phyloP scores from a whole-genome alignment of 164 flowering plant species.

The Macadamia integrifolia region DNA sequence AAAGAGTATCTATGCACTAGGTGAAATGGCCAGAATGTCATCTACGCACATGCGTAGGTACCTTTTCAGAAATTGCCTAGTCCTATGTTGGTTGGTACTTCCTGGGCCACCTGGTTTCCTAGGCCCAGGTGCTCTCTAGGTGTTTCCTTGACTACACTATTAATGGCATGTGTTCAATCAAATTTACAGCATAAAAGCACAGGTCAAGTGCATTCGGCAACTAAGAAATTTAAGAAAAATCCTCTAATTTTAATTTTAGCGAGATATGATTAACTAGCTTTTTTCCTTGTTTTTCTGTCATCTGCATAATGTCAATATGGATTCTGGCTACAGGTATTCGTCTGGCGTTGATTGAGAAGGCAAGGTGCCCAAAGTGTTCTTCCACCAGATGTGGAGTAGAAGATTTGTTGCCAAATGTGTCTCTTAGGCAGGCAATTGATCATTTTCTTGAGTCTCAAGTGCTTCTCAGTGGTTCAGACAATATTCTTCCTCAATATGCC shows the following conservation, averaged over 20 bases:
- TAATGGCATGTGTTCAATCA: not conserved
- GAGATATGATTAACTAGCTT: not conserved
- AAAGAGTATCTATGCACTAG: no score
- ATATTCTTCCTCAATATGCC: slow-evolving; percentile 38
- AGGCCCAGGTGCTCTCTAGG: no score
- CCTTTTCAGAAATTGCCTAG: no score
- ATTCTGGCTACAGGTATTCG: slow-evolving; percentile 44
- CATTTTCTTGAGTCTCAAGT: slow-evolving; percentile 58
- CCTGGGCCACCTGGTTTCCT: no score
- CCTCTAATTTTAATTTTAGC: not conserved
- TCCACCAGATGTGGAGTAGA: slow-evolving; percentile 50
- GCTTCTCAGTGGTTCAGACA: slow-evolving; percentile 38
- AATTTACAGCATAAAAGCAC: not conserved
- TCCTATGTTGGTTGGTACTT: no score
- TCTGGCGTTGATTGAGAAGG: slow-evolving; percentile 37
- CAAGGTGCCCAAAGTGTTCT: slow-evolving; percentile 62
- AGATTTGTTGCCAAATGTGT: slow-evolving; percentile 65
- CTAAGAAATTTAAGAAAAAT: not conserved
- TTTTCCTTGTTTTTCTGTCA: not conserved
- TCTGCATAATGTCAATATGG: not conserved
- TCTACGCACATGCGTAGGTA: no score
- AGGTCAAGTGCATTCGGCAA: not conserved
- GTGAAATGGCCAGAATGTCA: no score
- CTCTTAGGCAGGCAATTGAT: slow-evolving; percentile 66
- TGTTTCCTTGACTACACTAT: no score